A percentile compares a stretch with the other conserved stretches of the same genome.
Conservation (phyloP, 2,329 filamentous ascomycete species). For the Talaromyces sp. region DNA sequence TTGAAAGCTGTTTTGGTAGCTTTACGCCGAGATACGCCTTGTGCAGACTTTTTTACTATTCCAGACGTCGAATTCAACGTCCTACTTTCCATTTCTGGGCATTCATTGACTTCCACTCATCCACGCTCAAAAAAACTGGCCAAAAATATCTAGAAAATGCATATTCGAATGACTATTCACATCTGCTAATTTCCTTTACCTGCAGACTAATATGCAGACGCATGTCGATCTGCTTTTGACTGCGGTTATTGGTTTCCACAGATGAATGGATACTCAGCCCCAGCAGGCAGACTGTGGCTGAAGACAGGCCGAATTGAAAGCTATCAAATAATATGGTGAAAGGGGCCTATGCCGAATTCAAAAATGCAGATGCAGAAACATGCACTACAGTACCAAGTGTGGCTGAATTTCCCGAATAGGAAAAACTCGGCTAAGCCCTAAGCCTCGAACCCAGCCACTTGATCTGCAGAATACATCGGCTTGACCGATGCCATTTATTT, state of each 20-base stretch:
- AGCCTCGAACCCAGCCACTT: neutral
- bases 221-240: neutral
- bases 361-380: neutral
- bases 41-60: neutral
- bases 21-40: neutral
- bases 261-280: neutral
- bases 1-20: neutral
- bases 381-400: neutral
- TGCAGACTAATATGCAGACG: neutral
- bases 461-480: neutral
- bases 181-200: neutral
- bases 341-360: neutral
- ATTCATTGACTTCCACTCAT: no score
- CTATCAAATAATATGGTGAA: no score
- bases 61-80: no score
- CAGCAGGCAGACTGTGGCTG: neutral
- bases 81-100: no score
- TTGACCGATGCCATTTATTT: neutral
- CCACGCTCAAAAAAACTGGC: no score
- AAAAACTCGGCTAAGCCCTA: neutral
- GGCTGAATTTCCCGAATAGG: neutral
- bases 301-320: neutral
- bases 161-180: neutral
- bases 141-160: no score
- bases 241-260: neutral